phyloP scores from a whole-genome alignment of 2,329 filamentous ascomycete species.

The Colletotrichum acutatum region DNA sequence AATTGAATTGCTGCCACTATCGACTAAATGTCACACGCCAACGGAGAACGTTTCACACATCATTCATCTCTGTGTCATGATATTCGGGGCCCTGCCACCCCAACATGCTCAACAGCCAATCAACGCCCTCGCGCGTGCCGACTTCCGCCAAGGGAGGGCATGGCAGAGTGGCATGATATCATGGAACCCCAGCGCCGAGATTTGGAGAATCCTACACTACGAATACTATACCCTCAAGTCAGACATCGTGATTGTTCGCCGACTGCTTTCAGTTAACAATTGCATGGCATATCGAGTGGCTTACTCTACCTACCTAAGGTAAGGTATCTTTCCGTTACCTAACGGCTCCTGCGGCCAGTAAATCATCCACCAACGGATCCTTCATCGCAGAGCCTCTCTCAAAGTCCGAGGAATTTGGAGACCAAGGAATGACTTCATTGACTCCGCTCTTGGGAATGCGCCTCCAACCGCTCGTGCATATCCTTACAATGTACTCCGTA shows the following conservation, averaged over 20 bases:
- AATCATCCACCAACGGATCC: not conserved
- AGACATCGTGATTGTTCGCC: not conserved
- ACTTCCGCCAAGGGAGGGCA: conserved; percentile 33
- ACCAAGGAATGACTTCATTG: conserved; percentile 15
- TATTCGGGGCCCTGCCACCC: conserved; percentile 6
- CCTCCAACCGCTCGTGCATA: conserved; percentile 18
- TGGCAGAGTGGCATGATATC: conserved; percentile 31
- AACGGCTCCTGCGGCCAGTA: not conserved
- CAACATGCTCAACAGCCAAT: conserved; percentile 19
- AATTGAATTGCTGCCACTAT: not conserved
- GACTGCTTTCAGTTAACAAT: not conserved
- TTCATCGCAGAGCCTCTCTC: conserved; percentile 2
- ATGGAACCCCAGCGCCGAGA: conserved; percentile 27
- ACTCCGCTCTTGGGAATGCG: conserved; percentile 2
- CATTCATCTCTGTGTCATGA: conserved; percentile 34
- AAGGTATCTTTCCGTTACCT: not conserved
- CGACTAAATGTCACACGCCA: conserved; percentile 4
- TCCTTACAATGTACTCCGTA: no score
- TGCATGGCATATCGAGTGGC: not conserved
- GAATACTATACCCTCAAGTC: not conserved
- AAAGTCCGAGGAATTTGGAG: not conserved
- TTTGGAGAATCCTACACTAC: conserved; percentile 3
- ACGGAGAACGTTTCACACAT: conserved; percentile 33
- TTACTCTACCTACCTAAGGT: not conserved
- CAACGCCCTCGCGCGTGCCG: conserved; percentile 21